phyloP scores from a whole-genome alignment of 2,329 filamentous ascomycete species.

The Cryphonectria naterciae region DNA sequence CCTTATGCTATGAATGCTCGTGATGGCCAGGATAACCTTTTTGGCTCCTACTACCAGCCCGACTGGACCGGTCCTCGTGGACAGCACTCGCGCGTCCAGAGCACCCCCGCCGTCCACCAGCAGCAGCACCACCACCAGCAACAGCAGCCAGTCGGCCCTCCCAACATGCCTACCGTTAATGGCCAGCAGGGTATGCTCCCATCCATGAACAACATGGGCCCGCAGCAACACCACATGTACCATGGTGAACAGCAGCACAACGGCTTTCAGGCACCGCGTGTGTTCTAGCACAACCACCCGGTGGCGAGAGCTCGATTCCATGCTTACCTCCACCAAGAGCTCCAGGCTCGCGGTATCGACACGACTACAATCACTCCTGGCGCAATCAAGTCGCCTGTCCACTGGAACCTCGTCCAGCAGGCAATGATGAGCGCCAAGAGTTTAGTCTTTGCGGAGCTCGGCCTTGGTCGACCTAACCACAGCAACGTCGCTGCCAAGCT shows the following conservation, averaged over 20 bases:
- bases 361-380: background rate
- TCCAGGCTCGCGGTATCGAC: background rate
- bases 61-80: constrained; percentile 20
- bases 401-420: background rate
- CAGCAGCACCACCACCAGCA: constrained; percentile 14
- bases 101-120: constrained; percentile 20
- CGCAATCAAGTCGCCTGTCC: too few species aligned
- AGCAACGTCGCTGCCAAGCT: background rate
- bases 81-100: constrained; percentile 26
- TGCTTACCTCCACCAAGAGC: background rate
- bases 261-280: constrained; percentile 17
- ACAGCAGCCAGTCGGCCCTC: constrained; percentile 20
- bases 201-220: constrained; percentile 24
- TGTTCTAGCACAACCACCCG: constrained; percentile 8
- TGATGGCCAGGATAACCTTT: constrained; percentile 16
- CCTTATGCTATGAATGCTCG: constrained; percentile 16
- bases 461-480: background rate
- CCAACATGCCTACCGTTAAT: constrained; percentile 7
- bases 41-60: constrained; percentile 13
- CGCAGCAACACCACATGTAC: constrained; percentile 23
- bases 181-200: constrained; percentile 20
- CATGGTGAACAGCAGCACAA: constrained; percentile 10
- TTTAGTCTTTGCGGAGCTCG: background rate
- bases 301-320: background rate
- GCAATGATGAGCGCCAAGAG: background rate